Evolutionary conservation across 2,329 filamentous ascomycete species (phyloP).

Genomic region (Cercospora sp.): DNA sequence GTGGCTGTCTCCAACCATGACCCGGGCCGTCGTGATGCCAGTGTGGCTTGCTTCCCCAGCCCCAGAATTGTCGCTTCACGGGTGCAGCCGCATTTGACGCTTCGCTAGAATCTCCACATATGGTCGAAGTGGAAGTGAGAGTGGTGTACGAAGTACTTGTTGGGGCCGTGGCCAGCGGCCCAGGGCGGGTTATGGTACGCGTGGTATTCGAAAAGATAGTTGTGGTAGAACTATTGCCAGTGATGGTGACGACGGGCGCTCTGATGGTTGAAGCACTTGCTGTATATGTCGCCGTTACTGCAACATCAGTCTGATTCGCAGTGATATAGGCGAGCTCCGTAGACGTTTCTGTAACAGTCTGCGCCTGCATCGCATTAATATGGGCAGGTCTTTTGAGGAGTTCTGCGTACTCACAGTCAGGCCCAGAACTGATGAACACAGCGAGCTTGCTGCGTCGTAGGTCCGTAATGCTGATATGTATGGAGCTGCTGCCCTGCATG

Average conservation of each 20-base stretch:
- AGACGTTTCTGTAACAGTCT: neutral
- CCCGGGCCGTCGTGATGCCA: neutral
- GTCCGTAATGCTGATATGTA: conserved; percentile 10
- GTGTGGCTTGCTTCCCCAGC: conserved; percentile 5
- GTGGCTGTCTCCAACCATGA: conserved; percentile 2
- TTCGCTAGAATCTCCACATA: conserved; percentile 5
- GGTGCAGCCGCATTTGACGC: neutral
- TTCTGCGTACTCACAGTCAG: neutral
- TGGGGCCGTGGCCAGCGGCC: neutral
- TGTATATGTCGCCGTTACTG: neutral
- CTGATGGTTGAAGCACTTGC: conserved; percentile 1
- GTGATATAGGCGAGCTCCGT: neutral
- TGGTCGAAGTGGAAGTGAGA: conserved; percentile 6
- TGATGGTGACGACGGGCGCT: neutral
- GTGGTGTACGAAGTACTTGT: conserved; percentile 9
- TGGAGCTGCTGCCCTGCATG: conserved; percentile 9
- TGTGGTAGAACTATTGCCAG: conserved; percentile 2
- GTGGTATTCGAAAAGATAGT: conserved; percentile 11
- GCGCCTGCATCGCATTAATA: neutral
- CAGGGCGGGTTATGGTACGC: neutral
- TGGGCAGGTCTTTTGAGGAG: neutral
- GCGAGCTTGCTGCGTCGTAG: conserved; percentile 9
- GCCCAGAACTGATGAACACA: conserved; percentile 11
- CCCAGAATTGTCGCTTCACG: conserved; percentile 2
- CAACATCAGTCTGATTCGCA: neutral